Base-by-base conservation (phyloP, 257 asterid genomes). In the Datura wrightii region DNA sequence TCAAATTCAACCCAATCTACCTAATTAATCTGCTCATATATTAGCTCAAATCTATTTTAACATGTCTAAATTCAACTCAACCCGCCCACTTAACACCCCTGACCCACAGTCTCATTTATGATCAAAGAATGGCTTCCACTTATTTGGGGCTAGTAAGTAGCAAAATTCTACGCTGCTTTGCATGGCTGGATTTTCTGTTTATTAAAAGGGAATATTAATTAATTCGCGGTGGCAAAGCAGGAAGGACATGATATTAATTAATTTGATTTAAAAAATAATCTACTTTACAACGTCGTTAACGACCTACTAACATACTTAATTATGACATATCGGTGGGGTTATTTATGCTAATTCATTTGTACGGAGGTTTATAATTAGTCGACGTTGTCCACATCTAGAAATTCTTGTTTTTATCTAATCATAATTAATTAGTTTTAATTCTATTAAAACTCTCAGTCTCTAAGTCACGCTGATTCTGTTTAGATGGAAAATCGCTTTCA, bases 401-500 rank as follows among this genome's bases (percentile, higher is more conserved):
- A 67, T 67, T 67, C 78, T 37, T 6, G 39, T 37, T 65, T 37
- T 15, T 15, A 5, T 7, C 10, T 67, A 39, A 67, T 39, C 11
- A 37, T 67, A 36, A 15, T 66, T 37, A 13, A 66, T 37, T 36
- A 3, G 39, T 48, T 42, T 72, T 72, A 46, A 72, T 72, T 48
- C 5, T 44, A 24, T 24, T 24, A 42, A 18, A 44, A 11, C 5
- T 72, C 58, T 72, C 15, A 11, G 53, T 3, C 80, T 5, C 80
- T 72, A 72, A n/a, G 82, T 76, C 62, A 76, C 44, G 46, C n/a
- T 76, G 82, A 50, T 50, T 50, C 81, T 76, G 62, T 74, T 74
- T 48, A 74, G 80, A 74, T 74, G 80, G 19, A 46, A 74, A 48
- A 44, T 72, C 58, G 11, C 76, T 37, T 14, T 66, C 50, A 1